phyloP scores from a whole-genome alignment of 2,329 filamentous ascomycete species.

The Pseudogymnoascus sp. region DNA sequence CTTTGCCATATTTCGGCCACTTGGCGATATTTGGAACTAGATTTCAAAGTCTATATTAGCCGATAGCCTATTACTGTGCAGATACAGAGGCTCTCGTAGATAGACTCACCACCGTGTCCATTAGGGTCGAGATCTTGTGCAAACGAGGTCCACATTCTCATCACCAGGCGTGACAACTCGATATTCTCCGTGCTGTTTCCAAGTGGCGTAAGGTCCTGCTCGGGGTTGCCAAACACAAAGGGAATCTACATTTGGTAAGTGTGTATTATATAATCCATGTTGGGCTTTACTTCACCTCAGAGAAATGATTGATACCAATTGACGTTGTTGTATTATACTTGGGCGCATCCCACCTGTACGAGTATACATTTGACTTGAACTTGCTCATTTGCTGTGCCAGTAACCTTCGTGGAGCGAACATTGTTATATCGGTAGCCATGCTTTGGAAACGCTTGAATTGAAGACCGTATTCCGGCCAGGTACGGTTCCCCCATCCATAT shows the following conservation, averaged over 20 bases:
- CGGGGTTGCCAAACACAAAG: neutral
- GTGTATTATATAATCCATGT: neutral
- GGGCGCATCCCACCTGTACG: slow-evolving; percentile 2
- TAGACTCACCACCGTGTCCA: slow-evolving; percentile 14
- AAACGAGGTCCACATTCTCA: slow-evolving; percentile 17
- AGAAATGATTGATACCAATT: slow-evolving; percentile 22
- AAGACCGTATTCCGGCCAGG: slow-evolving; percentile 11
- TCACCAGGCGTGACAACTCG: slow-evolving; percentile 15
- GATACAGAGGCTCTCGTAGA: neutral
- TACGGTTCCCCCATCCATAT: slow-evolving; percentile 4
- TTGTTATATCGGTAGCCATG: neutral
- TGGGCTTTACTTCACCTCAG: neutral
- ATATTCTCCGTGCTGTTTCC: neutral
- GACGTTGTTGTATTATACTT: neutral
- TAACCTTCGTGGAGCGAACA: neutral
- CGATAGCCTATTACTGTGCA: neutral
- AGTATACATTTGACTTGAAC: neutral
- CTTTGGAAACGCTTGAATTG: slow-evolving; percentile 12
- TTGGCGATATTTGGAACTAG: slow-evolving; percentile 25
- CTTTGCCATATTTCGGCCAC: slow-evolving; percentile 37
- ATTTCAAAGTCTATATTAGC: neutral
- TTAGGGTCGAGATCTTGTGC: slow-evolving; percentile 18
- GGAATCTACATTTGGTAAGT: neutral
- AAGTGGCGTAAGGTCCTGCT: neutral
- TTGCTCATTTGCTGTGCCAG: neutral